phyloP scores from a whole-genome alignment of 2,329 filamentous ascomycete genomes.

The Trichoderma koningiopsis region DNA sequence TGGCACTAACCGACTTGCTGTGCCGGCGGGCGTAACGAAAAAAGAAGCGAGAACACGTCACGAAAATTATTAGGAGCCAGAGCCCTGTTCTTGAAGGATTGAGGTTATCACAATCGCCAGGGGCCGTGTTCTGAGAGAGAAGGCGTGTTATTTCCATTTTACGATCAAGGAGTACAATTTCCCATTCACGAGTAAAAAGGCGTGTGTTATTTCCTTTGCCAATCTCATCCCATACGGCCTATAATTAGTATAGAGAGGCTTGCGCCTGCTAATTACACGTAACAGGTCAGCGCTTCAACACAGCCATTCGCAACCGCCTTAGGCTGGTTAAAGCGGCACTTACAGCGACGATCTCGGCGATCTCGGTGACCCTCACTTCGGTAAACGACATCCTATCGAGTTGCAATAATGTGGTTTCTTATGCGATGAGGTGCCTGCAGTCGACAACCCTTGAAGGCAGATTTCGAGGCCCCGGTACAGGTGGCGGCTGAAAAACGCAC shows the following conservation, averaged over 20 bases:
- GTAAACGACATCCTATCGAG: background rate
- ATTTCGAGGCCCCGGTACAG: background rate
- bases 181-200: background rate
- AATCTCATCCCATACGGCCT: background rate
- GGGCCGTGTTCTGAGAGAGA: background rate
- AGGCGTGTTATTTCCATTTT: too few relatives aligned
- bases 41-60: background rate
- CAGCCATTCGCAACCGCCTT: background rate
- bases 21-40: background rate
- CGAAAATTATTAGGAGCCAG: background rate
- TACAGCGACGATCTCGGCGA: background rate
- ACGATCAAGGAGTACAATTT: background rate
- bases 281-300: background rate
- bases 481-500: too few relatives aligned
- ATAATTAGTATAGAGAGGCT: background rate
- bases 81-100: background rate
- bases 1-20: too few relatives aligned
- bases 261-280: background rate
- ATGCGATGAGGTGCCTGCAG: background rate
- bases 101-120: background rate
- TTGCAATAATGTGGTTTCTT: background rate
- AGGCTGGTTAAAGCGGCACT: background rate
- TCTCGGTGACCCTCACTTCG: background rate
- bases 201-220: background rate
- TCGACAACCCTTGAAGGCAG: background rate